Evolutionary conservation across 106 monocot genomes (phyloP), one percentile per base, ranked within the genome.

Genomic region (Posidonia australis): DNA sequence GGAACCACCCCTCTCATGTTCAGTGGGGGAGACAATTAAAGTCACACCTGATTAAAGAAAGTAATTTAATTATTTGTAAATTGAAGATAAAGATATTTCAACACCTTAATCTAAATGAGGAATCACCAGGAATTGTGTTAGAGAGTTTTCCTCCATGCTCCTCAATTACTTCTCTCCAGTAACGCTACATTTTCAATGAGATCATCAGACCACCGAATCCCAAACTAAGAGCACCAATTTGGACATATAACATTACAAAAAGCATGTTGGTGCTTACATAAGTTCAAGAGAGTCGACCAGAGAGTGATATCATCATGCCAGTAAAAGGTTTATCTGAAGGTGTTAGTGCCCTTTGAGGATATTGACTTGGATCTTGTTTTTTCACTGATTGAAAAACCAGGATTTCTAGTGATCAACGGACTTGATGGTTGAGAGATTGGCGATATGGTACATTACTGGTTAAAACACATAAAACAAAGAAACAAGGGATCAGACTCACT

Each of bases 71-170:
- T n/a, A n/a, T n/a, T n/a, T n/a, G n/a, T n/a, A n/a, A n/a, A n/a
- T n/a, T n/a, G n/a, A n/a, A n/a, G n/a, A n/a, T n/a, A n/a, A n/a
- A n/a, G 16, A 20, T 27, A 27, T 20, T 1, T 27, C 10, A 14
- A 5, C 28, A 49, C 22, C 11, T 23, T n/a, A 65, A 49, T 48
- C 18, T 16, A 26, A 9, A 45, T 5, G n/a, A 36, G 11, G 12
- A 1, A 5, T 44, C 71, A 85, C 89, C 89, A 21, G 51, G 19
- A 47, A 80, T 63, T 0, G 69, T 73, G 47, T 72, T 78, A n/a
- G 77, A 77, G 17, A 90, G 75, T 57, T 78, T 80, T 10, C 89
- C 89, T 19, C 89, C 85, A 74, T 83, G 72, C 70, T 80, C 80
- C 51, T 85, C 82, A 49, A 89, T 89, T 61, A 85, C 67, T 58